Evolutionary conservation across 2,329 filamentous ascomycete species (phyloP).

Genomic region (Calonectria honghensis): DNA sequence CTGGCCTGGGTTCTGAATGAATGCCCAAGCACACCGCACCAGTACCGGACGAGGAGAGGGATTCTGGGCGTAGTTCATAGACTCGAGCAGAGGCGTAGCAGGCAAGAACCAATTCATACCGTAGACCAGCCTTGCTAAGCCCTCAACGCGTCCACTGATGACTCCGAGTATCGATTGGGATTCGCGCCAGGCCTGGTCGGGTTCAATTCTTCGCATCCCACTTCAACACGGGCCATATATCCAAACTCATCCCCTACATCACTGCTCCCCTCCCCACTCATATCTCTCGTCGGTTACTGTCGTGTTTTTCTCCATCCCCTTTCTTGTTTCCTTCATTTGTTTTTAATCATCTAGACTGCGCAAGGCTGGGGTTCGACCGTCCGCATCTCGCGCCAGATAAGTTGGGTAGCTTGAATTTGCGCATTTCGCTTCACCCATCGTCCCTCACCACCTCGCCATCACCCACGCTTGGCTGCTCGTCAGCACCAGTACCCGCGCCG

Average conservation of each 20-base stretch:
- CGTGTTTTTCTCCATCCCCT: constrained; percentile 33
- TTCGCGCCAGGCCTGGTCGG: constrained; percentile 29
- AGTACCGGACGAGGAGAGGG: constrained; percentile 24
- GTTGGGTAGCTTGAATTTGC: constrained; percentile 19
- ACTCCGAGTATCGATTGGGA: constrained; percentile 31
- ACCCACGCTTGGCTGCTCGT: constrained; percentile 27
- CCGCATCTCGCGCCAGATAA: constrained; percentile 21
- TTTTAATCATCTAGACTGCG: constrained; percentile 23
- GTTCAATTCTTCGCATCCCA: constrained; percentile 25
- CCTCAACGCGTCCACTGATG: constrained; percentile 32
- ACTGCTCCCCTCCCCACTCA: constrained; percentile 25
- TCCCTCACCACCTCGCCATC: constrained; percentile 14
- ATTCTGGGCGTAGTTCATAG: constrained; percentile 20
- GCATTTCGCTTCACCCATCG: constrained; percentile 36
- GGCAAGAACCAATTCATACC: constrained; percentile 19
- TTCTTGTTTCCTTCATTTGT: constrained; percentile 35
- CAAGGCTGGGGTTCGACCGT: constrained; percentile 23
- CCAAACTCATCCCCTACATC: constrained; percentile 27
- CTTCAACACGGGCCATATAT: constrained; percentile 18
- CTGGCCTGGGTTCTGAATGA: constrained; percentile 32
- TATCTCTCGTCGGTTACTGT: constrained; percentile 21
- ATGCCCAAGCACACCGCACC: constrained; percentile 34
- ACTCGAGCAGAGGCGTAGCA: constrained; percentile 23
- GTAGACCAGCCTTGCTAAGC: constrained; percentile 11
- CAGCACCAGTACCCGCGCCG: constrained; percentile 34